Conservation (phyloP, 1,139 yeast species). For the Candida gigantensis region DNA sequence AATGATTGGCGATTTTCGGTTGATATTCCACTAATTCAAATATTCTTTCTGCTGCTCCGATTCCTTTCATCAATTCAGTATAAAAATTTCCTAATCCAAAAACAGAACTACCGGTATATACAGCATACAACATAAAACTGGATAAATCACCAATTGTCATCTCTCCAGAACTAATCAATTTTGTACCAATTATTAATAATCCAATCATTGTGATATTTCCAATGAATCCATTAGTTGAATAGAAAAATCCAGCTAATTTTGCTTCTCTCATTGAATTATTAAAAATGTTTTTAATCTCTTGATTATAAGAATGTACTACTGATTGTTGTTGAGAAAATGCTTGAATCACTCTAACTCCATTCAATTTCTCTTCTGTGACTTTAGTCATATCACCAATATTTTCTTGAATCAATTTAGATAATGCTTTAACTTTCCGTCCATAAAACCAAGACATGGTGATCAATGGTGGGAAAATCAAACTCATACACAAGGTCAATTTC, state of each 20-base stretch:
- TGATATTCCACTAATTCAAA: conserved; percentile 82
- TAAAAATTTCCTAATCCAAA: conserved; percentile 89
- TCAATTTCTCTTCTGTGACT: conserved; percentile 88
- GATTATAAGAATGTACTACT: conserved; percentile 50
- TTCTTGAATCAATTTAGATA: conserved; percentile 79
- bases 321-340: conserved; percentile 81
- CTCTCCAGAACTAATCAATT: conserved; percentile 67
- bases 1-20: conserved; percentile 65
- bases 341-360: conserved; percentile 84
- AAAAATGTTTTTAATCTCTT: conserved; percentile 73
- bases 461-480: conserved; percentile 80
- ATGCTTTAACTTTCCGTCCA: conserved; percentile 75
- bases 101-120: conserved; percentile 87
- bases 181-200: conserved; percentile 77
- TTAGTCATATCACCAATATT: conserved; percentile 85
- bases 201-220: conserved; percentile 82
- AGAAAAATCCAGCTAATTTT: conserved; percentile 70
- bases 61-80: conserved; percentile 93
- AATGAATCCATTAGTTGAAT: conserved; percentile 73
- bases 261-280: conserved; percentile 80
- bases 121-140: conserved; percentile 91
- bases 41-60: conserved; percentile 92
- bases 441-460: conserved; percentile 72
- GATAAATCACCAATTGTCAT: conserved; percentile 87
- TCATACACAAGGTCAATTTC: conserved; percentile 72